Conservation (phyloP, 176 grass and related monocot species). For the Hordeum marinum region DNA sequence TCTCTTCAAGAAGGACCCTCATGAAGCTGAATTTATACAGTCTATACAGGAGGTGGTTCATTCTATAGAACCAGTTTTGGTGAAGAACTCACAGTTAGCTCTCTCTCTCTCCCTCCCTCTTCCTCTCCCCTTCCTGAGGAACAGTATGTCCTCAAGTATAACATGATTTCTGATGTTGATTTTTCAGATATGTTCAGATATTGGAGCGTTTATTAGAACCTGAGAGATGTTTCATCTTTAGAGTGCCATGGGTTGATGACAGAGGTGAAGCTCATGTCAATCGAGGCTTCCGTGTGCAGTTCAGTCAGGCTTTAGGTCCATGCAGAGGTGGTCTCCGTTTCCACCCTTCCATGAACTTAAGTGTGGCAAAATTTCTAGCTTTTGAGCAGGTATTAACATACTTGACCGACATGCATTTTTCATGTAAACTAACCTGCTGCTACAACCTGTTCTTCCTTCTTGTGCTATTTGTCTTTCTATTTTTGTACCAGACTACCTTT, state of each 20-base stretch:
- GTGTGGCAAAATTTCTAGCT: conserved; percentile 92
- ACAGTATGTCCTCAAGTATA: conserved; percentile 6
- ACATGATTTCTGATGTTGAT: conserved; percentile 23
- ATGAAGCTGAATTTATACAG: conserved; percentile 97
- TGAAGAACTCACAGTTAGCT: conserved; percentile 82
- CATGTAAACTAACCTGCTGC: conserved; percentile 16
- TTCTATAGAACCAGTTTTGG: conserved; percentile 89
- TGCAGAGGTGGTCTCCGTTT: conserved; percentile 95
- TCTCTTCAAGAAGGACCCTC: conserved; percentile 77
- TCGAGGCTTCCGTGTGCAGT: conserved; percentile 90
- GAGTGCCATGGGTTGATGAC: conserved; percentile 98
- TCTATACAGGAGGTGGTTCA: conserved; percentile 93
- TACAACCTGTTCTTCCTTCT: neutral
- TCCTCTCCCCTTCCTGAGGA: neutral
- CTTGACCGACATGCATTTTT: conserved; percentile 13
- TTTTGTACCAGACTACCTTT: neutral
- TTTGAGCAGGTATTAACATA: conserved; percentile 83
- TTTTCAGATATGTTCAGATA: conserved; percentile 85
- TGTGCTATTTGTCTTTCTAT: neutral
- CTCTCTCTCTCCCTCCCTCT: neutral
- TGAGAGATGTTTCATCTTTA: conserved; percentile 85
- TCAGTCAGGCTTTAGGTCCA: conserved; percentile 92
- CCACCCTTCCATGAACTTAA: conserved; percentile 97
- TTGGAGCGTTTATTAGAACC: conserved; percentile 96
- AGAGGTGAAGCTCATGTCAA: conserved; percentile 86